Evolutionary conservation across 805 yeast species (phyloP).

Genomic region (Pachysolen tannophilus): DNA sequence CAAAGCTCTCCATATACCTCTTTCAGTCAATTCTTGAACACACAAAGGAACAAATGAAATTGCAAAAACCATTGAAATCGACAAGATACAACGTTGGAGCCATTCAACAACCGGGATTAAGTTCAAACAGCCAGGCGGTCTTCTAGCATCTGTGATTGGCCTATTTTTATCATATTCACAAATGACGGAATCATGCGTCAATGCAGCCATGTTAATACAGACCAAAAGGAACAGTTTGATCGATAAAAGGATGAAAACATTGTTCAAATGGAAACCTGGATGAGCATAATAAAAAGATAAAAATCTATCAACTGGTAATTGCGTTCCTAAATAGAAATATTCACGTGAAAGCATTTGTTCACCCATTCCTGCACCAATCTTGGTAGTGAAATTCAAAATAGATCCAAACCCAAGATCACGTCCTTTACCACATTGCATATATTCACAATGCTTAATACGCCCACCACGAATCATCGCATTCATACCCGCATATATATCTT

Average conservation of each 20-base stretch:
- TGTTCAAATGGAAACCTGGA: conserved; percentile 80
- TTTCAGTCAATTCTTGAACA: conserved; percentile 70
- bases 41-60: conserved; percentile 69
- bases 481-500: conserved; percentile 84
- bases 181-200: conserved; percentile 51
- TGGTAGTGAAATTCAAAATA: conserved; percentile 72
- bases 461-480: conserved; percentile 74
- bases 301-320: conserved; percentile 70
- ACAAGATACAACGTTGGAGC: conserved; percentile 65
- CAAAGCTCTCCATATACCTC: conserved; percentile 65
- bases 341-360: conserved; percentile 81
- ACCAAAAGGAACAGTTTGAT: conserved; percentile 54
- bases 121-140: conserved; percentile 66
- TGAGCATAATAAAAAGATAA: conserved; percentile 78
- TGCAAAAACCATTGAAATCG: conserved; percentile 67
- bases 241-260: conserved; percentile 64
- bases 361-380: conserved; percentile 89
- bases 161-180: conserved; percentile 52
- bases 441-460: conserved; percentile 77
- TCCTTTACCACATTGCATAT: conserved; percentile 81
- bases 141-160: conserved; percentile 54
- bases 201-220: conserved; percentile 51
- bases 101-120: conserved; percentile 65
- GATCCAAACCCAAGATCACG: conserved; percentile 82
- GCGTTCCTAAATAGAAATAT: conserved; percentile 71